Evolutionary conservation across 2,329 filamentous ascomycete genomes (phyloP).

Genomic region (Fusarium aywerte): DNA sequence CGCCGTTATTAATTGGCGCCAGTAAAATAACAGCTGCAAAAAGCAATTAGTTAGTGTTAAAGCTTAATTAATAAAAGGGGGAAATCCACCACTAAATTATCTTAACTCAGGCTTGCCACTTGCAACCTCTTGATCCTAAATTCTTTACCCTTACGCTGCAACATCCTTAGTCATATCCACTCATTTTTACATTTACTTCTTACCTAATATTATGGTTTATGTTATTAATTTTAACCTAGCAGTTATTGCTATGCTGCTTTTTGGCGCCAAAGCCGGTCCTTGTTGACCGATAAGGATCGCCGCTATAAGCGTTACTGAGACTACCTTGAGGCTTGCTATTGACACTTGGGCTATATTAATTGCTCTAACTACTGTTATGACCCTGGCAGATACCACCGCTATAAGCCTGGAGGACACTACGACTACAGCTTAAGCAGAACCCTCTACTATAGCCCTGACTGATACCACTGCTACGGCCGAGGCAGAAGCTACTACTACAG

Average conservation of each 20-base stretch:
- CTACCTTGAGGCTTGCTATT: neutral
- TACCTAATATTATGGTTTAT: neutral
- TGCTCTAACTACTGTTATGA: neutral
- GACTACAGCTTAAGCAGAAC: neutral
- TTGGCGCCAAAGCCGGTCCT: neutral
- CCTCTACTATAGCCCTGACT: neutral
- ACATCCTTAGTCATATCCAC: neutral
- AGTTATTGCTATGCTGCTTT: neutral
- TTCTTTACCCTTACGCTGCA: neutral
- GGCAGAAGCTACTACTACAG: too few species aligned
- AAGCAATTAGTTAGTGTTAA: too few species aligned
- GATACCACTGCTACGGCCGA: too few species aligned
- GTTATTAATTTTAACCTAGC: neutral
- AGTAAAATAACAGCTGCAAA: neutral
- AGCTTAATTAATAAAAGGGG: neutral
- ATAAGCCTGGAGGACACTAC: neutral
- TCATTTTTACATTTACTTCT: neutral
- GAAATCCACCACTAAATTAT: neutral
- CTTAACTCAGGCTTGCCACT: neutral
- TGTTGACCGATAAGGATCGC: neutral
- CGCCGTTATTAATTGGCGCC: neutral
- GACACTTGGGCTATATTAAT: neutral
- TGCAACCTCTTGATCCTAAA: neutral
- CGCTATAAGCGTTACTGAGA: neutral
- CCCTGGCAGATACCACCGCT: neutral